These are phyloP conservation scores for Eucalyptus erythrocorys DNA, from an alignment of 345 rosid genomes.

Conservation along the genomic window DNA sequence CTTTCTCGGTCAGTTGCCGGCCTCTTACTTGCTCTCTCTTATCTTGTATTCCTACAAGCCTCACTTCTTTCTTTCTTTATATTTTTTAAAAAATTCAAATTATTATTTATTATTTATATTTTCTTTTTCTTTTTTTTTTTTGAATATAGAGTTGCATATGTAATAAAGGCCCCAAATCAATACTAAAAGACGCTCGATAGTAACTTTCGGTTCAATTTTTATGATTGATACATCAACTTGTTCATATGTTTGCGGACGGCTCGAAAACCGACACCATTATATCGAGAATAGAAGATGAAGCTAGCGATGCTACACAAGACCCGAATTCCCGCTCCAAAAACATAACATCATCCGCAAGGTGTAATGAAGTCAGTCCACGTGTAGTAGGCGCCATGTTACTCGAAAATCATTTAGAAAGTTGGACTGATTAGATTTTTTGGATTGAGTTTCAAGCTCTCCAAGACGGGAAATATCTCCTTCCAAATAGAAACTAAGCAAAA, in stretches of 20 bases:
- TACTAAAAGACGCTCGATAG: background rate
- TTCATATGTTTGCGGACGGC: background rate
- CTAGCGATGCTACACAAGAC: background rate
- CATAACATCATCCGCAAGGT: background rate
- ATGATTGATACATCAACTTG: background rate
- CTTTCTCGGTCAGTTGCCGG: fast-evolving
- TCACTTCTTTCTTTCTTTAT: too few relatives aligned
- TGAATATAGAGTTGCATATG: background rate
- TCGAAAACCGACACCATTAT: background rate
- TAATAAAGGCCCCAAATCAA: background rate
- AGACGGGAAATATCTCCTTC: background rate
- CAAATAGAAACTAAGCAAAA: background rate
- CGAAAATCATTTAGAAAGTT: background rate
- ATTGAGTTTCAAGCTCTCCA: background rate
- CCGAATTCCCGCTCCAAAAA: background rate
- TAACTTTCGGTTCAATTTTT: background rate
- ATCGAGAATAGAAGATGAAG: background rate
- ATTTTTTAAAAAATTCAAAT: too few relatives aligned
- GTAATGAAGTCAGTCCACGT: background rate
- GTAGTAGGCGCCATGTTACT: background rate
- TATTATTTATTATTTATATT: too few relatives aligned
- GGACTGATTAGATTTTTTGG: background rate
- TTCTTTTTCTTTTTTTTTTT: too few relatives aligned
- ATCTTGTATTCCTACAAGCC: too few relatives aligned
- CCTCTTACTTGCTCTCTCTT: too few relatives aligned